A percentile compares a stretch with the other conserved stretches of the same genome.
phyloP scores from a whole-genome alignment of 2,329 filamentous ascomycete species.

The Exophiala calicioides region DNA sequence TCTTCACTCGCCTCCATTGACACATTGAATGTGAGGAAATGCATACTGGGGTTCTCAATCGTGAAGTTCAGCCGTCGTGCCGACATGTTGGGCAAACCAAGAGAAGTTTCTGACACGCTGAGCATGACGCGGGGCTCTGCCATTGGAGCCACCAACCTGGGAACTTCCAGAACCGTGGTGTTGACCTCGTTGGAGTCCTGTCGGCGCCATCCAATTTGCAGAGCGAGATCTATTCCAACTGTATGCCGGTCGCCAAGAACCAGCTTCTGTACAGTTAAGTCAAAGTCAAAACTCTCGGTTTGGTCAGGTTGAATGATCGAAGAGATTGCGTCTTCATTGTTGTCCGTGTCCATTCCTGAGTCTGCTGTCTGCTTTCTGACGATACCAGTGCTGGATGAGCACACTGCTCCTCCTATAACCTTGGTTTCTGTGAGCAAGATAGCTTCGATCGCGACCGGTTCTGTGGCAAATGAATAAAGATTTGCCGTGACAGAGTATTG shows the following conservation, averaged over 20 bases:
- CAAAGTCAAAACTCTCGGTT: slow-evolving; percentile 71
- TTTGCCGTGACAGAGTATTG: slow-evolving; percentile 75
- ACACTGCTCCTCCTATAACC: slow-evolving; percentile 64
- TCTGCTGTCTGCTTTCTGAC: slow-evolving; percentile 10
- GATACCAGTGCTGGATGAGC: slow-evolving; percentile 42
- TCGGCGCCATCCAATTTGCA: slow-evolving; percentile 78
- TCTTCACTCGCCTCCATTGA: slow-evolving; percentile 89
- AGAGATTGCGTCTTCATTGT: slow-evolving; percentile 15
- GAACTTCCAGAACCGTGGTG: slow-evolving; percentile 71
- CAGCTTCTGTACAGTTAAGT: slow-evolving; percentile 71
- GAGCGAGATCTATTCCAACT: slow-evolving; percentile 70
- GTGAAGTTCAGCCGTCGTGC: slow-evolving; percentile 53
- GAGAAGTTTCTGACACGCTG: slow-evolving; percentile 6
- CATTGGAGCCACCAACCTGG: slow-evolving; percentile 76
- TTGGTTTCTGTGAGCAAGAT: slow-evolving; percentile 64
- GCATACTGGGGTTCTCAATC: slow-evolving; percentile 90
- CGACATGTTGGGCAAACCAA: not conserved
- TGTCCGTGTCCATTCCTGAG: not conserved
- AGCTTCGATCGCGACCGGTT: slow-evolving; percentile 62
- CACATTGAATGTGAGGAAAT: slow-evolving; percentile 91
- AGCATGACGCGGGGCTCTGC: slow-evolving; percentile 80
- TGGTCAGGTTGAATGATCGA: slow-evolving; percentile 61
- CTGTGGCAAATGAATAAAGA: slow-evolving; percentile 73
- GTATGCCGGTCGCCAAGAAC: slow-evolving; percentile 80
- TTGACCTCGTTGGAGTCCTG: slow-evolving; percentile 49